Evolutionary conservation across 129 eudicot species (phyloP).

Genomic region (Pseudognaphalium luteoalbum): DNA sequence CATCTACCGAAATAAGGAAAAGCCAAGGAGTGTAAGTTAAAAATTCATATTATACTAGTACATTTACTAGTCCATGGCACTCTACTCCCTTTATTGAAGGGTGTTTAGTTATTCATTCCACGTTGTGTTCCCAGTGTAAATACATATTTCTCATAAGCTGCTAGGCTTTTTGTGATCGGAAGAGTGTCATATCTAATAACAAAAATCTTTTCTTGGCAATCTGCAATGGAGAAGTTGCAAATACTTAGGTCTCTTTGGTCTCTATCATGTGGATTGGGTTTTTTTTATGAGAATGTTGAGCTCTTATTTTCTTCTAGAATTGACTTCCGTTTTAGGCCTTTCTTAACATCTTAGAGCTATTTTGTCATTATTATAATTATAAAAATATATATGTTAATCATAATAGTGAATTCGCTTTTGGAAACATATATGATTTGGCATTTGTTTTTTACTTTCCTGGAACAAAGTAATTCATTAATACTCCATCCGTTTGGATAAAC

Average conservation of each 20-base stretch:
- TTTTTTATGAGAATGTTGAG: background rate
- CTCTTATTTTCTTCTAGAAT: background rate
- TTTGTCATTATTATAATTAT: background rate
- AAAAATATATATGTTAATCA: background rate
- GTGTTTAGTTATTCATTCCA: background rate
- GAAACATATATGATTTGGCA: too few species aligned
- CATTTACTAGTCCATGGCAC: background rate
- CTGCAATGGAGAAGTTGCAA: background rate
- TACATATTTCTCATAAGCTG: constrained; percentile 14
- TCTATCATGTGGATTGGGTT: background rate
- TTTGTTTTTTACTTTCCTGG: too few species aligned
- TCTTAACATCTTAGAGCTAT: background rate
- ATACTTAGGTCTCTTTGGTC: background rate
- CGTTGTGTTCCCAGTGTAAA: background rate
- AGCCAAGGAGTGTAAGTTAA: constrained; percentile 36
- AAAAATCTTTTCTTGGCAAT: too few species aligned
- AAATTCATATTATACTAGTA: background rate
- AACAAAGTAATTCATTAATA: too few species aligned
- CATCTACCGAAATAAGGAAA: constrained; percentile 78
- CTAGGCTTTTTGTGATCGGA: background rate
- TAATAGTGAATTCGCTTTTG: background rate
- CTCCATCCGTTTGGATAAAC: too few species aligned
- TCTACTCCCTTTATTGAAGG: constrained; percentile 13
- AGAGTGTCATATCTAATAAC: too few species aligned
- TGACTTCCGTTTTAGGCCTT: background rate